Percentiles rank a stretch among this genome's conserved stretches.
These are phyloP conservation scores for Lentinula aciculospora DNA, from an alignment of 768 basidiomycete species.

Conservation along the genomic window DNA sequence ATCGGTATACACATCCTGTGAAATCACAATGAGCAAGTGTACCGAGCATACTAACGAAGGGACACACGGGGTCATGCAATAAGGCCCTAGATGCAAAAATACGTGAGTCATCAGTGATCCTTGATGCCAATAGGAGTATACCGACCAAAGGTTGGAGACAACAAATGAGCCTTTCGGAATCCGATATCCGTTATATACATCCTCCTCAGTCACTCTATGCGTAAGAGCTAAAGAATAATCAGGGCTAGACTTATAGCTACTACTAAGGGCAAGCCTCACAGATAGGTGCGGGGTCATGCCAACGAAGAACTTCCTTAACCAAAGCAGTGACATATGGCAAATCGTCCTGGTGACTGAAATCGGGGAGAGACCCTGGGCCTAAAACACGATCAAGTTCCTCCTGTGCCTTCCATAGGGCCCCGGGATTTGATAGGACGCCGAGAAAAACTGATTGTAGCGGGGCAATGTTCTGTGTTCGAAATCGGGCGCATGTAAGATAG, in stretches of 20 bases:
- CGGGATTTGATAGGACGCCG: conserved; percentile 9
- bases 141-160: conserved; percentile 20
- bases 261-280: background rate
- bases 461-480: conserved; percentile 6
- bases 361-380: conserved; percentile 9
- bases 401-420: conserved; percentile 7
- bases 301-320: conserved; percentile 11
- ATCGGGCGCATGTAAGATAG: no score
- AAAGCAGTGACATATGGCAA: conserved; percentile 16
- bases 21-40: background rate
- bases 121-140: no score
- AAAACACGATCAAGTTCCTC: conserved; percentile 10
- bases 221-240: background rate
- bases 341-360: conserved; percentile 6
- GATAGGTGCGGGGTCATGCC: conserved; percentile 6
- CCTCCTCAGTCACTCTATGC: conserved; percentile 2
- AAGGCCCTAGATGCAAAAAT: conserved; percentile 17
- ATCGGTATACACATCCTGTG: conserved; percentile 16
- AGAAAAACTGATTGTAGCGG: conserved; percentile 8
- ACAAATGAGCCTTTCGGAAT: conserved; percentile 24
- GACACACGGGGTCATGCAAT: conserved; percentile 17
- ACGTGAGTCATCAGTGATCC: background rate
- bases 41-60: background rate
- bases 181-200: conserved; percentile 20
- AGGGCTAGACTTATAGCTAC: background rate